Percentiles rank a stretch among this genome's conserved stretches.
Conservation (phyloP, 169 alveolate genomes). For the Theileria orientalis region DNA sequence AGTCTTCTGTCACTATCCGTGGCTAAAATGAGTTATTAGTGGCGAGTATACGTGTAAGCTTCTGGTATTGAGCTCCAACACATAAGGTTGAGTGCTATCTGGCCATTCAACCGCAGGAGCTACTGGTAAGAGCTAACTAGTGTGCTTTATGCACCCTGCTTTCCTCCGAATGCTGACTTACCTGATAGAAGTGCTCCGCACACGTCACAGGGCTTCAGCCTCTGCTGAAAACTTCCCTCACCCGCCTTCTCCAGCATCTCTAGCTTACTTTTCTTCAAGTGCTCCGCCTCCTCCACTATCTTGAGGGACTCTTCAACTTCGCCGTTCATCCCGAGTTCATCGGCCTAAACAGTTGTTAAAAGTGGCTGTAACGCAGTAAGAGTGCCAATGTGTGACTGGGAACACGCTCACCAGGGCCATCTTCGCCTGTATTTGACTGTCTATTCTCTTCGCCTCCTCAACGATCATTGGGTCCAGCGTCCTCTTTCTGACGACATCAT, state of each 20-base stretch:
- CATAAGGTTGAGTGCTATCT: too few relatives aligned
- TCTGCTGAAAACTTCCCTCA: conserved; percentile 69
- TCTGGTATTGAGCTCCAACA: too few relatives aligned
- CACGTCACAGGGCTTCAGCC: conserved; percentile 80
- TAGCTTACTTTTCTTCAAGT: conserved; percentile 67
- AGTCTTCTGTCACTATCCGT: conserved; percentile 75
- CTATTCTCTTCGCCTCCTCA: conserved; percentile 59
- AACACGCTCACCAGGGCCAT: conserved; percentile 43
- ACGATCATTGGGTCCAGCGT: conserved; percentile 45
- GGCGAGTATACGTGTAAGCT: too few relatives aligned
- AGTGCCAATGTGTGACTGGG: neutral
- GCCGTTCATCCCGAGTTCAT: conserved; percentile 71
- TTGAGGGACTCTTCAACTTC: conserved; percentile 75
- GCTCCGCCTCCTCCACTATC: conserved; percentile 71
- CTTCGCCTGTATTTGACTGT: conserved; percentile 47
- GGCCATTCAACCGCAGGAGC: too few relatives aligned
- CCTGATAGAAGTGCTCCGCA: conserved; percentile 83
- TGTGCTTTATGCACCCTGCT: too few relatives aligned
- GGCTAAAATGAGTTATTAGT: too few relatives aligned
- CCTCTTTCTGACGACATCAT: conserved; percentile 42
- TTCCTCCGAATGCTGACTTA: too few relatives aligned
- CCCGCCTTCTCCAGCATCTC: conserved; percentile 76
- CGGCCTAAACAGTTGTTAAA: conserved; percentile 20
- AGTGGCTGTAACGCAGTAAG: neutral
- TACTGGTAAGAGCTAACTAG: too few relatives aligned